phyloP scores from a whole-genome alignment of 192 early-diverging fungal genomes.

The Backusella westeae region DNA sequence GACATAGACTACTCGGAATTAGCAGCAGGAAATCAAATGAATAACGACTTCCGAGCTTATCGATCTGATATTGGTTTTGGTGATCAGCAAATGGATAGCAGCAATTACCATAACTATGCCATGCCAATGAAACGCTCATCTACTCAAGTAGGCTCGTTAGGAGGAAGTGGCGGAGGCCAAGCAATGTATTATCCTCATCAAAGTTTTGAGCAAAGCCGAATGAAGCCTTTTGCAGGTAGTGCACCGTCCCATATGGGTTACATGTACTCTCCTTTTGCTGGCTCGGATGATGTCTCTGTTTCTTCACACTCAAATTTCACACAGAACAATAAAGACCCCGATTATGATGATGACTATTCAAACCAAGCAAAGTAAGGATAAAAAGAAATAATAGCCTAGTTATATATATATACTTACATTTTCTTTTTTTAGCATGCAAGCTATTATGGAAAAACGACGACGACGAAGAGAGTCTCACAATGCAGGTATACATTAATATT shows the following conservation, averaged over 20 bases:
- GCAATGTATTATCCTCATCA: not conserved
- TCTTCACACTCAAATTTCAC: slow-evolving; percentile 10
- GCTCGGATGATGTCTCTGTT: slow-evolving; percentile 16
- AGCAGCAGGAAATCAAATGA: not conserved
- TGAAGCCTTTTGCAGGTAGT: slow-evolving; percentile 16
- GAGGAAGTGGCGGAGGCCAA: not conserved
- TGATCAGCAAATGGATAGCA: not conserved
- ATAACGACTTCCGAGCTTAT: slow-evolving; percentile 4
- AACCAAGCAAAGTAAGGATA: slow-evolving; percentile 38
- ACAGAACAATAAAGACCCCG: not conserved
- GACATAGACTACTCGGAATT: slow-evolving; percentile 31
- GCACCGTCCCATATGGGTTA: slow-evolving; percentile 18
- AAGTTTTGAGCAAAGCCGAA: not conserved
- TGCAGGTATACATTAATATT: slow-evolving; percentile 45
- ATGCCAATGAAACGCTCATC: slow-evolving; percentile 17
- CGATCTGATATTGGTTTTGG: not conserved
- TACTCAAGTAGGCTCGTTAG: not conserved
- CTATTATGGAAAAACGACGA: slow-evolving; percentile 79
- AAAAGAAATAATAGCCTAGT: not conserved
- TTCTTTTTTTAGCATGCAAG: slow-evolving; percentile 33
- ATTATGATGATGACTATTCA: slow-evolving; percentile 32
- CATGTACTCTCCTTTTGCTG: slow-evolving; percentile 9
- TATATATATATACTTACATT: not conserved
- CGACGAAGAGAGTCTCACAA: slow-evolving; percentile 96
- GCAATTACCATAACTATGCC: not conserved